Percentiles rank a stretch among this genome's conserved stretches.
Evolutionary conservation across 176 grass and related monocot genomes (phyloP).

Genomic region (Oryza punctata): DNA sequence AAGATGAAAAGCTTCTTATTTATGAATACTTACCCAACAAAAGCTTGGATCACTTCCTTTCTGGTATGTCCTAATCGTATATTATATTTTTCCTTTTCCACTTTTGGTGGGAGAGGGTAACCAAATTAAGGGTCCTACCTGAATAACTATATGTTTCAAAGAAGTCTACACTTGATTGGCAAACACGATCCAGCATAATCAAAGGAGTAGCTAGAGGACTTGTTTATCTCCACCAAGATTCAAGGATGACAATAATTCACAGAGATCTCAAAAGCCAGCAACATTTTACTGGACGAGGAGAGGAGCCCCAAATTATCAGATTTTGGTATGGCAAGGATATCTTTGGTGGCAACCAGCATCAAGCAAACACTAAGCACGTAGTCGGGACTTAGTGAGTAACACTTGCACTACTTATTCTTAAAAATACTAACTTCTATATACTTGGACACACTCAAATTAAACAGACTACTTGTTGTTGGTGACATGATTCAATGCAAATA

Average conservation of each 20-base stretch:
- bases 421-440: too few species aligned
- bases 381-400: constrained; percentile 64
- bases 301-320: constrained; percentile 73
- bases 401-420: too few species aligned
- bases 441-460: too few species aligned
- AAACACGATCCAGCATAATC: constrained; percentile 50
- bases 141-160: constrained; percentile 9
- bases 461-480: too few species aligned
- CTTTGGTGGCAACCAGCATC: constrained; percentile 44
- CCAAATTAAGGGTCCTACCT: too few species aligned
- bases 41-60: constrained; percentile 48
- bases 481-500: too few species aligned
- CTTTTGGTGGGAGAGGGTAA: too few species aligned
- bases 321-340: constrained; percentile 75
- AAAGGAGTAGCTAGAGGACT: constrained; percentile 60
- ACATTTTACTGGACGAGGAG: constrained; percentile 50
- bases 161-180: constrained; percentile 48
- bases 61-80: constrained; percentile 2
- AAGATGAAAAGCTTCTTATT: constrained; percentile 52
- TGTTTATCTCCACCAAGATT: constrained; percentile 72
- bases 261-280: constrained; percentile 62
- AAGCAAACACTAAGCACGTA: constrained; percentile 57
- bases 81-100: too few species aligned
- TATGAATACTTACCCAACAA: constrained; percentile 47
- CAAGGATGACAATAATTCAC: constrained; percentile 59